phyloP scores from a whole-genome alignment of 2,329 filamentous ascomycete species.

The Penicillium sp. region DNA sequence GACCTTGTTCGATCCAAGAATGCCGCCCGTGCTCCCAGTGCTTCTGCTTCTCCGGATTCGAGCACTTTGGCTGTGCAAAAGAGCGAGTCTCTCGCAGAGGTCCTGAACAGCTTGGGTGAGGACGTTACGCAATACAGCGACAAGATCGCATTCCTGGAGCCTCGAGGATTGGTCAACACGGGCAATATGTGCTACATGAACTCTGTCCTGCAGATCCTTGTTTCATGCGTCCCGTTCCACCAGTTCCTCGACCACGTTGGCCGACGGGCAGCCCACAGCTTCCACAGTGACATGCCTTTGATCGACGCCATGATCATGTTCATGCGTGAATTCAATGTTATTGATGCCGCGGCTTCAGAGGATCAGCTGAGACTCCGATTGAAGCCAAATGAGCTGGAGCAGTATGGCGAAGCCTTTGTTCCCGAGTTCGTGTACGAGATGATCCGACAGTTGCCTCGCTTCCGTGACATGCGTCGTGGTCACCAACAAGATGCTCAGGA shows the following conservation, averaged over 20 bases:
- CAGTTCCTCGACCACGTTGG: slow-evolving; percentile 87
- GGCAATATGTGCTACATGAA: slow-evolving; percentile 99
- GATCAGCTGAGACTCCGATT: slow-evolving; percentile 74
- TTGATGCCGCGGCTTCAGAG: slow-evolving; percentile 74
- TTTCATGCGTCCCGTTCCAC: slow-evolving; percentile 94
- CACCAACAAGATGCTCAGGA: slow-evolving; percentile 98
- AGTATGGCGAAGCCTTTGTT: slow-evolving; percentile 87
- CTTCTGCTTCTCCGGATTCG: slow-evolving; percentile 33
- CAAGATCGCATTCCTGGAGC: slow-evolving; percentile 83
- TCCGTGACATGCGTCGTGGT: slow-evolving; percentile 89
- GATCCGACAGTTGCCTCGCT: slow-evolving; percentile 82
- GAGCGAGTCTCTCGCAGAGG: slow-evolving; percentile 71
- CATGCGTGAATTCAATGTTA: slow-evolving; percentile 85
- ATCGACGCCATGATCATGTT: slow-evolving; percentile 98
- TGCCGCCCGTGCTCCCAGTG: slow-evolving; percentile 35
- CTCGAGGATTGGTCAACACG: slow-evolving; percentile 90
- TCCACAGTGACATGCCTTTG: slow-evolving; percentile 92
- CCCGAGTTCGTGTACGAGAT: slow-evolving; percentile 96
- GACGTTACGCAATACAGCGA: slow-evolving; percentile 59
- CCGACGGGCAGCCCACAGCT: slow-evolving; percentile 81
- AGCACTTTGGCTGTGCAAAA: slow-evolving; percentile 54
- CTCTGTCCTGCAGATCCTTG: slow-evolving; percentile 92
- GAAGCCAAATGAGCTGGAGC: slow-evolving; percentile 81
- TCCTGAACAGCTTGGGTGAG: slow-evolving; percentile 73
- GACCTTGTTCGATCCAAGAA: slow-evolving; percentile 64